These are phyloP conservation scores for Physcomitrium patens DNA, from an alignment of 225 moss, liverwort and hornwort species.

Conservation along the genomic window DNA sequence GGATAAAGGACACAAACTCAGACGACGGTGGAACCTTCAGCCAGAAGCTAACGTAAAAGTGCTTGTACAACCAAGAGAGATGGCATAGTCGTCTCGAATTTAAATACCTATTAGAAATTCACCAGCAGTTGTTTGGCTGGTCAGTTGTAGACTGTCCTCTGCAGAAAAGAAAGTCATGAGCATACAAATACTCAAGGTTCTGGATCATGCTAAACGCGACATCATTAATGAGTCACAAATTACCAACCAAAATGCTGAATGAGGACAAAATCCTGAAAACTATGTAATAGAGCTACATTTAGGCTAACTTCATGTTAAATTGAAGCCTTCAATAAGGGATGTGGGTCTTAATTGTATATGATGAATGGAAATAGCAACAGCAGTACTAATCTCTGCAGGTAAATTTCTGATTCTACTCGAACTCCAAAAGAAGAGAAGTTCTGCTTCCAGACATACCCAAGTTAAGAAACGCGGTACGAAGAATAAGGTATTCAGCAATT, in stretches of 20 bases:
- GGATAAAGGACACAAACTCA: constrained; percentile 32
- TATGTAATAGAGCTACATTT: constrained; percentile 14
- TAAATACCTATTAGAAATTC: constrained; percentile 49
- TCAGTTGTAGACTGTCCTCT: constrained; percentile 50
- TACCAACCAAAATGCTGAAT: constrained; percentile 9
- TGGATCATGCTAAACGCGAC: not conserved
- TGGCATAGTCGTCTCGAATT: constrained; percentile 18
- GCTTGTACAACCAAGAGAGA: not conserved
- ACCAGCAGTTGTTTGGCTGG: constrained; percentile 54
- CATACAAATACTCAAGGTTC: constrained; percentile 5
- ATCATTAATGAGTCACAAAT: not conserved
- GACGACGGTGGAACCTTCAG: constrained; percentile 12
- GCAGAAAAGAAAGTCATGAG: constrained; percentile 26
- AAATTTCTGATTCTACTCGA: not conserved
- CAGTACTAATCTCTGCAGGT: not conserved
- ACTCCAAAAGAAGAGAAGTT: not conserved
- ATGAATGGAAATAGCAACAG: not conserved
- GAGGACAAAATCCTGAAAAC: constrained; percentile 16
- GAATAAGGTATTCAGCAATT: not conserved
- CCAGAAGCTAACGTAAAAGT: constrained; percentile 18
- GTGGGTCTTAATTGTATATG: not conserved
- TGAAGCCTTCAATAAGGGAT: not conserved
- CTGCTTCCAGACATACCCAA: not conserved
- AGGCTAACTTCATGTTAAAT: not conserved
- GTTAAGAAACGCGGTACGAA: not conserved